Evolutionary conservation across 2,329 filamentous ascomycete species (phyloP).

Genomic region (Hymenotorrendiella dingleyae): DNA sequence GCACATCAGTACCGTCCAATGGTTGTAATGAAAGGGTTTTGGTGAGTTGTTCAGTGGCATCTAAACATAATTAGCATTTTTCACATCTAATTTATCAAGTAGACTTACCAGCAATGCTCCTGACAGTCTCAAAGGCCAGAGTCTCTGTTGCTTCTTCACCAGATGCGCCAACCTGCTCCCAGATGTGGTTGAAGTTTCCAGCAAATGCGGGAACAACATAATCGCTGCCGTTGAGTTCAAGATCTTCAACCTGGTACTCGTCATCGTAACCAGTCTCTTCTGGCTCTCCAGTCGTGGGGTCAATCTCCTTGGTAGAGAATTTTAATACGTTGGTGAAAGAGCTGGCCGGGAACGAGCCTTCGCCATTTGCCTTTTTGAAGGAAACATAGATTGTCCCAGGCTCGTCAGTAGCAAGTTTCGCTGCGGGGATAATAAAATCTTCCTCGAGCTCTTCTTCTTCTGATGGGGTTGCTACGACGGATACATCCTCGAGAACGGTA

Average conservation of each 20-base stretch:
- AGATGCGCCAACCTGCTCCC: conserved; percentile 85
- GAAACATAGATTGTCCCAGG: conserved; percentile 93
- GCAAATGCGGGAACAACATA: conserved; percentile 92
- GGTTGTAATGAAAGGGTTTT: conserved; percentile 86
- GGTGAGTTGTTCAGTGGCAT: conserved; percentile 86
- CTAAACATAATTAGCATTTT: conserved; percentile 39
- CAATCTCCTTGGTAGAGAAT: conserved; percentile 97
- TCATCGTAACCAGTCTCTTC: conserved; percentile 93
- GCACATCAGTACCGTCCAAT: conserved; percentile 88
- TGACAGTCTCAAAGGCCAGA: conserved; percentile 77
- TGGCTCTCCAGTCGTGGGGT: conserved; percentile 86
- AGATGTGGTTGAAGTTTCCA: conserved; percentile 90
- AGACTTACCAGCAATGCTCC: conserved; percentile 77
- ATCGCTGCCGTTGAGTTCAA: conserved; percentile 85
- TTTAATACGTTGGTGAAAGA: conserved; percentile 90
- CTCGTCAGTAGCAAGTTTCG: conserved; percentile 75
- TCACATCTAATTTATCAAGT: background rate
- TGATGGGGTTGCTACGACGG: conserved; percentile 70
- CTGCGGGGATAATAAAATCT: conserved; percentile 87
- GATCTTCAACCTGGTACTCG: conserved; percentile 93
- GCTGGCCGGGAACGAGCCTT: conserved; percentile 68
- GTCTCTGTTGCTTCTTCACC: conserved; percentile 91
- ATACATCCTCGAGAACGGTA: conserved; percentile 85
- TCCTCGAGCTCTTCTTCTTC: conserved; percentile 83
- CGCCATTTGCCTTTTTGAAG: conserved; percentile 77